Conservation (phyloP, 2,329 filamentous ascomycete genomes). For the Penicillium sp. region DNA sequence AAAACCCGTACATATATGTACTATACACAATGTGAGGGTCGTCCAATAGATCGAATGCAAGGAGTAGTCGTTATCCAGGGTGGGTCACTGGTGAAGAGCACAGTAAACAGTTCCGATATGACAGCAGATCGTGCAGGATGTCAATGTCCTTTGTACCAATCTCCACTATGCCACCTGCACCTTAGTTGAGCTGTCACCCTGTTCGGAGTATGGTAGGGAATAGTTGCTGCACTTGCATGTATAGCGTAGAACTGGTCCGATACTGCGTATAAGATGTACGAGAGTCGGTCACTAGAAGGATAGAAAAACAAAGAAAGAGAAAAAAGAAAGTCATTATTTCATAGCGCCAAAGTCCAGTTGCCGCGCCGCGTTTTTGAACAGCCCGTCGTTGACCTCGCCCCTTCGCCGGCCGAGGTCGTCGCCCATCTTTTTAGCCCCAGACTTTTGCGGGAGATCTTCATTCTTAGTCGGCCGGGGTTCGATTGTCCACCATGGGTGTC, state of each 20-base stretch:
- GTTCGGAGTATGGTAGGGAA: background rate
- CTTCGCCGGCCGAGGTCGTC: conserved; percentile 74
- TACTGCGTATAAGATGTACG: background rate
- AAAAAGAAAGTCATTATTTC: conserved; percentile 14
- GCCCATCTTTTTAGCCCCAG: conserved; percentile 67
- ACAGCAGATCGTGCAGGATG: conserved; percentile 11
- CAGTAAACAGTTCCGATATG: conserved; percentile 3
- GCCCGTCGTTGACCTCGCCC: conserved; percentile 63
- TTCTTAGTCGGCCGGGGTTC: conserved; percentile 79
- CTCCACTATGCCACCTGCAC: background rate
- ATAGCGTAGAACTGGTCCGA: background rate
- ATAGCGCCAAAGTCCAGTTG: conserved; percentile 69
- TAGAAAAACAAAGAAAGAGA: background rate
- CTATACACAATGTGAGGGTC: background rate
- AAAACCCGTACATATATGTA: no score
- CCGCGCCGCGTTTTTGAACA: conserved; percentile 67
- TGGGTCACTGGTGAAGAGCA: no score
- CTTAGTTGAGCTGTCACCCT: conserved; percentile 1
- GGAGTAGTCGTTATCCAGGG: background rate
- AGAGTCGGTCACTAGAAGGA: background rate
- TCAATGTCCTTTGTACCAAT: background rate
- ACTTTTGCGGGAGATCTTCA: conserved; percentile 73
- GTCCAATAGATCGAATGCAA: background rate
- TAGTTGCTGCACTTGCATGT: conserved; percentile 3
- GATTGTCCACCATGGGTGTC: conserved; percentile 78